These are phyloP conservation scores for Cladosporium sp. DNA, from an alignment of 2,329 filamentous ascomycete species.

Conservation along the genomic window DNA sequence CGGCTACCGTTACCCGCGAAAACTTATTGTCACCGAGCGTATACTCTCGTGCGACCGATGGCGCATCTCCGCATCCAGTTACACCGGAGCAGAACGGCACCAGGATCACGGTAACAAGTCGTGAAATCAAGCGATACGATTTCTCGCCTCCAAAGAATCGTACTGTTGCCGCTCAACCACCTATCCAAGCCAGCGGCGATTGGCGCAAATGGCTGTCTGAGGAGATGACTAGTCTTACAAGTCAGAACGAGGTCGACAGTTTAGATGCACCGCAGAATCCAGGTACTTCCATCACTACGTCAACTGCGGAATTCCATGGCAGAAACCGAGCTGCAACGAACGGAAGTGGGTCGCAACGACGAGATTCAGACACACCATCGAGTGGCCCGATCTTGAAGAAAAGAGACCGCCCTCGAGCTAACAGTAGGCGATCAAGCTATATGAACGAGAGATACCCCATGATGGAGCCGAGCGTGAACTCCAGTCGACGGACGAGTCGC, in stretches of 20 bases:
- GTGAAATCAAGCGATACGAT: slow-evolving; percentile 47
- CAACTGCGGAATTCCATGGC: not conserved
- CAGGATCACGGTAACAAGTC: slow-evolving; percentile 48
- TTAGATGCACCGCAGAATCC: not conserved
- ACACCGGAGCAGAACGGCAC: slow-evolving; percentile 38
- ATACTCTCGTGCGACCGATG: slow-evolving; percentile 49
- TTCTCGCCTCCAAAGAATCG: slow-evolving; percentile 34
- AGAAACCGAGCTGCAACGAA: not conserved
- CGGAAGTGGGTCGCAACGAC: slow-evolving; percentile 3
- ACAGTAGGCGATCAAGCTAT: slow-evolving; percentile 34
- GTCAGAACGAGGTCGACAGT: slow-evolving; percentile 29
- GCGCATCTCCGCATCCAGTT: slow-evolving; percentile 37
- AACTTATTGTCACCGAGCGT: slow-evolving; percentile 48
- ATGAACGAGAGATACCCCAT: slow-evolving; percentile 51
- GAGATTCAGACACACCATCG: slow-evolving; percentile 22
- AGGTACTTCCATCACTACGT: not conserved
- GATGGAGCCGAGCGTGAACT: slow-evolving; percentile 39
- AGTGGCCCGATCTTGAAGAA: slow-evolving; percentile 19
- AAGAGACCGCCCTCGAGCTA: slow-evolving; percentile 23
- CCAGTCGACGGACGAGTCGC: slow-evolving; percentile 24
- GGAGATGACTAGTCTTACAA: slow-evolving; percentile 45
- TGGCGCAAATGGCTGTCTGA: slow-evolving; percentile 52
- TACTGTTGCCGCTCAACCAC: slow-evolving; percentile 13
- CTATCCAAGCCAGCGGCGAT: slow-evolving; percentile 43
- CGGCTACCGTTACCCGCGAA: slow-evolving; percentile 15